Evolutionary conservation across 2,329 filamentous ascomycete species (phyloP).

Genomic region (Clathrospora elynae): DNA sequence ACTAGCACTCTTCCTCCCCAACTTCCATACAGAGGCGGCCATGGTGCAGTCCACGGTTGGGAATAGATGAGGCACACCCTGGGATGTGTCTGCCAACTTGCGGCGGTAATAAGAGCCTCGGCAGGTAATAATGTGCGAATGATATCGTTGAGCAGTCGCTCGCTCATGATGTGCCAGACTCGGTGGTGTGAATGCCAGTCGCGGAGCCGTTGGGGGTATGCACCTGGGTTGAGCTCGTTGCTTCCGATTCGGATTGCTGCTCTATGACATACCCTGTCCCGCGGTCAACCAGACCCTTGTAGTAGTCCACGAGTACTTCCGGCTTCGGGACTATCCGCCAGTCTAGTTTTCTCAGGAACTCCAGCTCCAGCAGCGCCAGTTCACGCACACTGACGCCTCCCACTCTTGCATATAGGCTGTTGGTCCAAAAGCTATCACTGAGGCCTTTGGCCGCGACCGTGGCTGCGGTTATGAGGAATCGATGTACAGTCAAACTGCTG

Average conservation of each 20-base stretch:
- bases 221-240: constrained; percentile 16
- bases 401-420: constrained; percentile 91
- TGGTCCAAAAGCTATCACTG: constrained; percentile 98
- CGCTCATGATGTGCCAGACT: constrained; percentile 22
- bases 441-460: constrained; percentile 96
- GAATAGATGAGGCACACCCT: constrained; percentile 7
- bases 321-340: constrained; percentile 98
- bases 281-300: constrained; percentile 78
- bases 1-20: constrained; percentile 7
- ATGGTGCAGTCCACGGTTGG: constrained; percentile 16
- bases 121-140: neutral
- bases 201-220: constrained; percentile 24
- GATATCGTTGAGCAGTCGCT: constrained; percentile 9
- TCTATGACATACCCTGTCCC: constrained; percentile 63
- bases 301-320: constrained; percentile 92
- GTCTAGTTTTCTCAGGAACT: constrained; percentile 89
- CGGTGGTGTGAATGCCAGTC: constrained; percentile 29
- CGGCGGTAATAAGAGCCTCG: constrained; percentile 1
- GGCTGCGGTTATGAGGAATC: constrained; percentile 93
- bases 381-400: constrained; percentile 91
- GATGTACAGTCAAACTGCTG: constrained; percentile 93
- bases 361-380: constrained; percentile 86
- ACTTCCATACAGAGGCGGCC: constrained; percentile 20
- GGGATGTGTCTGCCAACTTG: constrained; percentile 1
- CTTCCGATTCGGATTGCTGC: constrained; percentile 28